phyloP scores from a whole-genome alignment of 2,329 filamentous ascomycete genomes.

The Aspergillus sclerotialis region DNA sequence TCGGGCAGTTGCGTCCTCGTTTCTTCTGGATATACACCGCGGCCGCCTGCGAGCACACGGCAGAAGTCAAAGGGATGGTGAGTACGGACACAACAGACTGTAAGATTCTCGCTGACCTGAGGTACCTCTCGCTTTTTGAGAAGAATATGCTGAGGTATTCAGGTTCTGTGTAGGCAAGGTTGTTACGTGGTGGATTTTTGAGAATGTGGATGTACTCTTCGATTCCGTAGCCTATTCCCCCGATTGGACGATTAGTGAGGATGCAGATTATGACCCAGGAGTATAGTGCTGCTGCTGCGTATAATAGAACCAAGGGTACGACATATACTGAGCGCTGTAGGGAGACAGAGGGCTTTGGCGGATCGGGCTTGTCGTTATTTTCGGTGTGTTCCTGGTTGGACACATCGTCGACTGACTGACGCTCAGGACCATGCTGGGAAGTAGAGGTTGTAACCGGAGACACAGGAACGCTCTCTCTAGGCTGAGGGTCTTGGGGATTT shows the following conservation, averaged over 20 bases:
- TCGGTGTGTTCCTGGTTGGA: too few species aligned
- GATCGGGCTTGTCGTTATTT: too few species aligned
- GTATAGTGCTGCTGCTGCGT: constrained; percentile 3
- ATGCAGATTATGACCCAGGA: constrained; percentile 3
- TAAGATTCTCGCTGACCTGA: constrained; percentile 11
- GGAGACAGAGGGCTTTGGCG: too few species aligned
- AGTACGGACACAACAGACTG: constrained; percentile 13
- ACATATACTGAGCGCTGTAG: too few species aligned
- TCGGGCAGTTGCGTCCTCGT: constrained; percentile 6
- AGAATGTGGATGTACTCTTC: neutral
- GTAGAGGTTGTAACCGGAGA: too few species aligned
- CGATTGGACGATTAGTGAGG: constrained; percentile 4
- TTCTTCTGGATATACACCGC: constrained; percentile 17
- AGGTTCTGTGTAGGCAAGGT: neutral
- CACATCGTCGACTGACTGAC: too few species aligned
- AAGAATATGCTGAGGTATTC: too few species aligned
- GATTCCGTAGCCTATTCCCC: constrained; percentile 7
- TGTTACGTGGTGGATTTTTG: neutral
- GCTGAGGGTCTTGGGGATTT: too few species aligned
- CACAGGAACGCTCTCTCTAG: too few species aligned
- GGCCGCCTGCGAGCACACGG: constrained; percentile 16
- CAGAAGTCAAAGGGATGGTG: constrained; percentile 14
- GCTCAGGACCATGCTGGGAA: too few species aligned
- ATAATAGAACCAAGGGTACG: too few species aligned
- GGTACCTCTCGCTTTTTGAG: constrained; percentile 9